Percentiles rank a stretch among this genome's conserved stretches.
Conservation (phyloP, 1,284 basidiomycete genomes). For the Xerocomus alliaceus region DNA sequence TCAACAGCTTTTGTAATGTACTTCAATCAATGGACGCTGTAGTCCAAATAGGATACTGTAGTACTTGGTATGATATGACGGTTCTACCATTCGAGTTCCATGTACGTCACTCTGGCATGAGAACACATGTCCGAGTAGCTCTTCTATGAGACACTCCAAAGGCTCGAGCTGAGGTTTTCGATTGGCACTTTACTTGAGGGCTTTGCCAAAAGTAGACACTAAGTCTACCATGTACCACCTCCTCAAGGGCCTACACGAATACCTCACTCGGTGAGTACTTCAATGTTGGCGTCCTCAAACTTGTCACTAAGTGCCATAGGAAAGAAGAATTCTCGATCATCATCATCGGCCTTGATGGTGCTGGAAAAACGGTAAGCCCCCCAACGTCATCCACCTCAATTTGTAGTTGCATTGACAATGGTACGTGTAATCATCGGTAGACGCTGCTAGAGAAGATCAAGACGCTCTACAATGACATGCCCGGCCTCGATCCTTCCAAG, state of each 20-base stretch:
- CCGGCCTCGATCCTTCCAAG: slow-evolving; percentile 85
- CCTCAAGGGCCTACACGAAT: slow-evolving; percentile 86
- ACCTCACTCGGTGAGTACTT: slow-evolving; percentile 77
- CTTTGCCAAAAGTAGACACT: too few species aligned
- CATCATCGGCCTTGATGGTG: slow-evolving; percentile 87
- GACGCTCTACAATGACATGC: slow-evolving; percentile 85
- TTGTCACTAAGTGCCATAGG: slow-evolving; percentile 44
- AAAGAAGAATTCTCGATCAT: slow-evolving; percentile 95
- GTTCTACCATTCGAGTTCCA: too few species aligned
- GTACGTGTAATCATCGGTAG: slow-evolving; percentile 53
- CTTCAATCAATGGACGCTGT: too few species aligned
- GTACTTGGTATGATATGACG: too few species aligned
- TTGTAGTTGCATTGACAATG: neutral
- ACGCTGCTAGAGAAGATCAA: slow-evolving; percentile 92
- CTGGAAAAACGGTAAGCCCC: slow-evolving; percentile 83
- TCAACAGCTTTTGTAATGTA: too few species aligned
- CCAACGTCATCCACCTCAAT: neutral
- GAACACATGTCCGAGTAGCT: too few species aligned
- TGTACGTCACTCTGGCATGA: too few species aligned
- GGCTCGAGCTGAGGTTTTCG: too few species aligned
- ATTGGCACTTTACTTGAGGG: too few species aligned
- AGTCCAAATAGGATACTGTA: too few species aligned
- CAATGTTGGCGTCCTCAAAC: neutral
- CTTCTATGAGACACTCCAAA: too few species aligned
- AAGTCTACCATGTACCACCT: slow-evolving; percentile 86